A percentile compares a stretch with the other conserved stretches of the same genome.
phyloP scores from a whole-genome alignment of 441 rosid genomes.

The Theobroma grandiflorum region DNA sequence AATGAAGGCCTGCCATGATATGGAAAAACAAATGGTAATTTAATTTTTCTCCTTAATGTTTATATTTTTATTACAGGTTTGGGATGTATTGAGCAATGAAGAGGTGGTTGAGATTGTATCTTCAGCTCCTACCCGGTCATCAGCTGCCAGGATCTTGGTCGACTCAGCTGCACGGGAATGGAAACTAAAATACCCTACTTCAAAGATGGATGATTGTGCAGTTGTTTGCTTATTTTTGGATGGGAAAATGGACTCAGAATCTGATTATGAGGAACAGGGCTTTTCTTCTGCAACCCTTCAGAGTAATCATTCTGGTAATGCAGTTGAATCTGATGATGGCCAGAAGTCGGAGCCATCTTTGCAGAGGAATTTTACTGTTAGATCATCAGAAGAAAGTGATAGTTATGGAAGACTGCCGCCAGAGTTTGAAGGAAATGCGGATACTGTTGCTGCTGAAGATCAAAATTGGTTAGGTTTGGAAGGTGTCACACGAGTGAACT shows the following conservation, averaged over 20 bases:
- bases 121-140: conserved; percentile 76
- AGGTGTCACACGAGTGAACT: conserved; percentile 96
- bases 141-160: conserved; percentile 86
- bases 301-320: conserved; percentile 78
- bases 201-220: conserved; percentile 99
- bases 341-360: conserved; percentile 86
- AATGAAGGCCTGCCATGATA: neutral
- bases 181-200: conserved; percentile 96
- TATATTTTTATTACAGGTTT: conserved; percentile 58
- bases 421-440: conserved; percentile 50
- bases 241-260: conserved; percentile 93
- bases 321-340: conserved; percentile 83
- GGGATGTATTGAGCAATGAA: conserved; percentile 98
- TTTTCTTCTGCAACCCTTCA: conserved; percentile 89
- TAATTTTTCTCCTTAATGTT: neutral
- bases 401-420: conserved; percentile 41
- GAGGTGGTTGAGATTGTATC: conserved; percentile 95
- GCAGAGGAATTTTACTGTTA: conserved; percentile 86
- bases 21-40: conserved; percentile 3
- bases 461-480: conserved; percentile 94
- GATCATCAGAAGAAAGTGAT: conserved; percentile 81
- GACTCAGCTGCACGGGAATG: conserved; percentile 92
- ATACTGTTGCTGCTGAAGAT: conserved; percentile 56
- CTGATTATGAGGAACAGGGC: conserved; percentile 84
- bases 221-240: conserved; percentile 95